Evolutionary conservation across 352 stramenopile species (phyloP).

Genomic region (Phytophthora capsici): DNA sequence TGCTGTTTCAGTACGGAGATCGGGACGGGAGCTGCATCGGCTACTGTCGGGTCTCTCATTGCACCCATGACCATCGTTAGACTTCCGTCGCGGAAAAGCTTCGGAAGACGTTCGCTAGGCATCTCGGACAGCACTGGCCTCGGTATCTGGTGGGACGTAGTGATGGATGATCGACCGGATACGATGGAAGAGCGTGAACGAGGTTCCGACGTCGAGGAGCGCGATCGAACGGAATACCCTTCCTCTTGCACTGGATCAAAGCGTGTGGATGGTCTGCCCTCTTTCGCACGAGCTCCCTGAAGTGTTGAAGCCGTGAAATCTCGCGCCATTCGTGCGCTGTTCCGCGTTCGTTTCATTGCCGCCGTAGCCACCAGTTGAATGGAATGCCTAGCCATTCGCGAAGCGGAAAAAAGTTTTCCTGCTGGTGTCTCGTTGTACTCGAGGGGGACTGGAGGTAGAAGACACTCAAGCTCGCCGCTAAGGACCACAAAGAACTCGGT

Average conservation of each 20-base stretch:
- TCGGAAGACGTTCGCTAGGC: constrained; percentile 15
- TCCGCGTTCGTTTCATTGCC: constrained; percentile 28
- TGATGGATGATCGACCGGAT: constrained; percentile 8
- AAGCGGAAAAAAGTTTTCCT: constrained; percentile 5
- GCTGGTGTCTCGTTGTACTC: not conserved
- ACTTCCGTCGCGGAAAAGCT: constrained; percentile 25
- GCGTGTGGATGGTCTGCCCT: constrained; percentile 7
- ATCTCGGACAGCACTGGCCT: constrained; percentile 10
- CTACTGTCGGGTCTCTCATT: constrained; percentile 11
- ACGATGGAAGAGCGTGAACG: constrained; percentile 6
- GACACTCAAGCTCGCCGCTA: constrained; percentile 60
- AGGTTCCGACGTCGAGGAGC: not conserved
- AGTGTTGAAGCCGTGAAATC: constrained; percentile 22
- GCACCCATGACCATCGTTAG: constrained; percentile 21
- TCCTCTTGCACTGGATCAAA: constrained; percentile 19
- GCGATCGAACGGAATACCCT: not conserved
- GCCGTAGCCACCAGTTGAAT: constrained; percentile 25
- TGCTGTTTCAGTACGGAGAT: constrained; percentile 58
- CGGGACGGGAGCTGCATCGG: constrained; percentile 32
- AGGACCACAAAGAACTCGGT: constrained; percentile 69
- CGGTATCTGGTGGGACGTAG: constrained; percentile 1
- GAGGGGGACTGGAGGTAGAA: constrained; percentile 43
- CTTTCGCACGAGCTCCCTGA: constrained; percentile 11
- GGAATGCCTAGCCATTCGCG: constrained; percentile 17
- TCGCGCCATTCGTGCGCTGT: constrained; percentile 25